Evolutionary conservation across 495 filamentous ascomycete genomes (phyloP).

Genomic region (Talaromyces borbonicus): DNA sequence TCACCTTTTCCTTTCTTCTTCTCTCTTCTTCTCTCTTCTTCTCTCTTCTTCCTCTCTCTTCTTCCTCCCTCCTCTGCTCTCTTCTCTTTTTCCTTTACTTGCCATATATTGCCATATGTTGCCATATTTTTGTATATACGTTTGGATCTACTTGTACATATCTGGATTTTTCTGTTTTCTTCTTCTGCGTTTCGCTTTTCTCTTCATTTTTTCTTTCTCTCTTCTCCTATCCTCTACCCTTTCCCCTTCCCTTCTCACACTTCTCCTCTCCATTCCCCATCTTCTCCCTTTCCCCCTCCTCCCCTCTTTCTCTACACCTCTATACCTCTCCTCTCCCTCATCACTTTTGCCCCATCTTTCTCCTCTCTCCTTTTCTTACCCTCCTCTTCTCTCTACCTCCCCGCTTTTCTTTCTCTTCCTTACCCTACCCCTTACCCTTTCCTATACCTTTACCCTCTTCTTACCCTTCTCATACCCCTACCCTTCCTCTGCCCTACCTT

Average conservation of each 20-base stretch:
- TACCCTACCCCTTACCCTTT: background rate
- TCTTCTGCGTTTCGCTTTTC: background rate
- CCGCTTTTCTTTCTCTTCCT: background rate
- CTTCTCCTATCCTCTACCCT: background rate
- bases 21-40: background rate
- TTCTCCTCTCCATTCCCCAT: background rate
- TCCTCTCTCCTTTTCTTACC: background rate
- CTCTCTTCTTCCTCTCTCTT: background rate
- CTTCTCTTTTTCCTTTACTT: background rate
- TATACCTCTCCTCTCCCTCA: background rate
- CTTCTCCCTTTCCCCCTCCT: background rate
- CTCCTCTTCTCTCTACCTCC: background rate
- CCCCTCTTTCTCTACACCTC: background rate
- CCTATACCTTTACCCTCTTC: background rate
- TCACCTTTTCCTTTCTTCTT: background rate
- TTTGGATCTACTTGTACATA: background rate
- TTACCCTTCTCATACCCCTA: no score
- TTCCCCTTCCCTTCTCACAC: background rate
- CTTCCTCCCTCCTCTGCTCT: background rate
- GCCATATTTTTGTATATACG: background rate
- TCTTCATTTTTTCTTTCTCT: background rate
- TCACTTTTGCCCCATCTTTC: no score
- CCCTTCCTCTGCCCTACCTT: no score
- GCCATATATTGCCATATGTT: background rate
- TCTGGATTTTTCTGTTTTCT: background rate